Evolutionary conservation across 306 rosid genomes (phyloP).

Genomic region (Cicer chorassanicum): DNA sequence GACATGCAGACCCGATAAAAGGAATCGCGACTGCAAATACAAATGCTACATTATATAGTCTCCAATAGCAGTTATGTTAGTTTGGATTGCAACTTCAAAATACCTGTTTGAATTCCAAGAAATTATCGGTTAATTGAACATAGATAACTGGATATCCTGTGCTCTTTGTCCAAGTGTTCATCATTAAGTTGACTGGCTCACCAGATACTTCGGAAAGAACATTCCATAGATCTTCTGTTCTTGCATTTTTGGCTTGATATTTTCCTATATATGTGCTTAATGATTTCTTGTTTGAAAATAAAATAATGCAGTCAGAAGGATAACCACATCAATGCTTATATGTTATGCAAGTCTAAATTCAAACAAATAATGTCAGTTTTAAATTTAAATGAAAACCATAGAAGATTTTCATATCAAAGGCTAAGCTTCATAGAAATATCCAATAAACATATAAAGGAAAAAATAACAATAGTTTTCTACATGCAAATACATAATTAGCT

Average conservation of each 20-base stretch:
- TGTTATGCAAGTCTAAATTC: background rate
- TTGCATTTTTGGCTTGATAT: slow-evolving; percentile 63
- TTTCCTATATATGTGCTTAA: slow-evolving; percentile 56
- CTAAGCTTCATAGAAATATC: background rate
- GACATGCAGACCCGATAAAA: slow-evolving; percentile 51
- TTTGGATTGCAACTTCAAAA: slow-evolving; percentile 25
- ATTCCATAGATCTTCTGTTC: slow-evolving; percentile 67
- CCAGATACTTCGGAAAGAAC: slow-evolving; percentile 66
- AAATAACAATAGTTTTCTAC: background rate
- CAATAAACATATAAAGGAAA: background rate
- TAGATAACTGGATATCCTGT: slow-evolving; percentile 69
- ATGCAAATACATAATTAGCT: slow-evolving; percentile 17
- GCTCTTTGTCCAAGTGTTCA: slow-evolving; percentile 68
- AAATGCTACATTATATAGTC: slow-evolving; percentile 37
- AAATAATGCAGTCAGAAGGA: slow-evolving; percentile 15
- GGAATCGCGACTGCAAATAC: slow-evolving; percentile 61
- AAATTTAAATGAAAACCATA: background rate
- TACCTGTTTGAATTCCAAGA: slow-evolving; percentile 68
- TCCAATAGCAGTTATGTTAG: slow-evolving; percentile 9
- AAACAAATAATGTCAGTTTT: slow-evolving; percentile 6
- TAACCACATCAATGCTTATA: background rate
- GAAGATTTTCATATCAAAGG: background rate
- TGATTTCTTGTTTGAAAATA: slow-evolving; percentile 57
- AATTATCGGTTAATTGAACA: slow-evolving; percentile 49
- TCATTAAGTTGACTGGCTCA: slow-evolving; percentile 53